phyloP scores from a whole-genome alignment of 257 asterid genomes.

The Primulina eburnea region DNA sequence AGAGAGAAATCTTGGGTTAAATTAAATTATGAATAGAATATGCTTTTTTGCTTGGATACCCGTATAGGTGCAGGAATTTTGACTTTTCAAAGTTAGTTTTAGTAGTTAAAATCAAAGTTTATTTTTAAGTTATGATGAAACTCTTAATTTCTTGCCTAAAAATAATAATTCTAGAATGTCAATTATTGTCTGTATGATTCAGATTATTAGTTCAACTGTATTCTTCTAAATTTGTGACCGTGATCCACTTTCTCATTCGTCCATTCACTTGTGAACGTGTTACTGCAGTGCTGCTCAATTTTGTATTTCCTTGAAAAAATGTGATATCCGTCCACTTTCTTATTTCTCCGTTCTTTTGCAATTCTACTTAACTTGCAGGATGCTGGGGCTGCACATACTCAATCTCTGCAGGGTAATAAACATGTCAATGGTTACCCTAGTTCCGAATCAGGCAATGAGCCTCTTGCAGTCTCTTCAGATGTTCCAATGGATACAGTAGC shows the following conservation, averaged over 20 bases:
- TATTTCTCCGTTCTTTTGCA: constrained; percentile 7
- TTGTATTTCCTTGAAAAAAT: background rate
- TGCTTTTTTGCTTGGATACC: constrained; percentile 8
- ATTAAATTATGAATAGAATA: constrained; percentile 3
- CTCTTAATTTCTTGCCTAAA: background rate
- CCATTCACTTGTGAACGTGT: background rate
- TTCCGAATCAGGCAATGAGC: constrained; percentile 38
- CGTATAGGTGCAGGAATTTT: constrained; percentile 3
- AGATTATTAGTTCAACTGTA: background rate
- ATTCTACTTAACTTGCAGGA: constrained; percentile 41
- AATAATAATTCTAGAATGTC: constrained; percentile 7
- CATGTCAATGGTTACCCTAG: constrained; percentile 33
- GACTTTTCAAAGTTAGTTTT: constrained; percentile 13
- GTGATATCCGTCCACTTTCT: background rate
- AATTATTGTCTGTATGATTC: constrained; percentile 8
- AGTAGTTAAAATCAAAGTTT: constrained; percentile 18
- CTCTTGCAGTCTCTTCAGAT: constrained; percentile 23
- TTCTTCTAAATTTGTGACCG: background rate
- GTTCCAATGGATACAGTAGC: constrained; percentile 10
- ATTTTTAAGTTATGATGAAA: constrained; percentile 14
- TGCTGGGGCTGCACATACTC: constrained; percentile 31
- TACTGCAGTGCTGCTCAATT: background rate
- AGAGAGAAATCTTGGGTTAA: constrained; percentile 3
- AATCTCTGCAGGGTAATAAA: constrained; percentile 35
- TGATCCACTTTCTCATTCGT: background rate